These are phyloP conservation scores for Phytopythium helicoides DNA, from an alignment of 352 stramenopile species.

Conservation along the genomic window DNA sequence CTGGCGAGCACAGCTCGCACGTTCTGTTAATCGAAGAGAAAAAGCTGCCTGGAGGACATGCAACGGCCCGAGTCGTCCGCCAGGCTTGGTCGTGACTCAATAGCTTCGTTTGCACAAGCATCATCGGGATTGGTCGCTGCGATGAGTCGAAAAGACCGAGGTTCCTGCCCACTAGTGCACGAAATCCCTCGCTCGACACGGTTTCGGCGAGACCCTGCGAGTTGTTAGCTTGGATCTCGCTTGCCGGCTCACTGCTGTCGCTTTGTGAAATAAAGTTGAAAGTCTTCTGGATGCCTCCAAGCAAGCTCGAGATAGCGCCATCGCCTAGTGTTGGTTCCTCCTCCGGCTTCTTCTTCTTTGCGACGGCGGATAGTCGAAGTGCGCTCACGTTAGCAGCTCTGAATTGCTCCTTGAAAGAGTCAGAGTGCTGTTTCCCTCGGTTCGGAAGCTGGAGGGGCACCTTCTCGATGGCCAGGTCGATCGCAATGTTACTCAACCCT, in stretches of 20 bases:
- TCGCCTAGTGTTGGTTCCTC: too few relatives aligned
- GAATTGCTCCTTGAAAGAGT: neutral
- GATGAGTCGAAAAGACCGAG: conserved; percentile 5
- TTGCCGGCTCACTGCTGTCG: too few relatives aligned
- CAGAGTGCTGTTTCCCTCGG: neutral
- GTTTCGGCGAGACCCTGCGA: neutral
- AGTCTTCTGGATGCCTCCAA: too few relatives aligned
- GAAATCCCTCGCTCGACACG: conserved; percentile 1
- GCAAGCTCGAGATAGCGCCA: too few relatives aligned
- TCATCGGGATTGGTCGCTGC: conserved; percentile 9
- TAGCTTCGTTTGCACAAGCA: conserved; percentile 11
- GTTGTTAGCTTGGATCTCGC: neutral
- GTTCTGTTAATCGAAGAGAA: conserved; percentile 11
- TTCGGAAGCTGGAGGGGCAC: neutral
- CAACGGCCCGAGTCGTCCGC: conserved; percentile 23
- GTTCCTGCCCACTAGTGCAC: neutral
- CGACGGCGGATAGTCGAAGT: neutral
- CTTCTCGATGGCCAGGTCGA: conserved; percentile 6
- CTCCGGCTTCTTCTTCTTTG: neutral
- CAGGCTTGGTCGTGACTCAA: conserved; percentile 3
- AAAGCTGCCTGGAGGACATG: conserved; percentile 29
- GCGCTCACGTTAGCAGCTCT: neutral
- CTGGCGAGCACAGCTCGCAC: conserved; percentile 33
- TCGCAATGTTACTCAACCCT: neutral
- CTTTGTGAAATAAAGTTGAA: too few relatives aligned